Evolutionary conservation across 208 protist genomes (phyloP), one percentile per base, ranked within the genome.

Genomic region (Leptomonas pyrrhocoris): DNA sequence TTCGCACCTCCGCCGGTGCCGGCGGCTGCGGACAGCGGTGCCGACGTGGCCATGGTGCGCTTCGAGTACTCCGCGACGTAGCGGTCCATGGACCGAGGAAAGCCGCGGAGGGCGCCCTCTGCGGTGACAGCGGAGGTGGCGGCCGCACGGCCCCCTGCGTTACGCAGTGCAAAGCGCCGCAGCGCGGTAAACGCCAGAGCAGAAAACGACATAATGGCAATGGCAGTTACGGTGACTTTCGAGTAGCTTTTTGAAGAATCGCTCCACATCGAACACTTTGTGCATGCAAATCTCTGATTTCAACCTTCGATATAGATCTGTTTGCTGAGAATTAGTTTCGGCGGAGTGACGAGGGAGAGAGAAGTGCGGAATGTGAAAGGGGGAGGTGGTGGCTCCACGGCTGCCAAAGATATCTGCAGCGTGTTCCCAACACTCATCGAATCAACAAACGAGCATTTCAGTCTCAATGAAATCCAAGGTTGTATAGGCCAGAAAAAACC

Each of bases 151-250:
- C 3, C 11, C 15, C 63, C 21, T 1, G 31, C 46, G n/a, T 31
- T 40, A 21, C 54, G 54, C 31, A 62, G 42, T 12, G 19, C 31
- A 16, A 21, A 12, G 28, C 62, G 64, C n/a, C 46, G 71, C 40
- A 49, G 55, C 27, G 46, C 25, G 23, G 46, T 40, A 46, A 50
- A 55, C 25, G 66, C 31, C 45, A 77, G 25, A 6, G 42, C 30
- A 27, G 60, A 63, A 46, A 65, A 12, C 8, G 55, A 42, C 54
- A 76, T 76, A 46, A 59, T 30, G 2, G 48, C 55, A 1, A 76
- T 3, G 23, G 58, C 46, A 51, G 46, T 25, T 25, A 36, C 34
- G 46, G 55, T 46, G n/a, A 56, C 42, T 61, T 38, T 63, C 12
- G 43, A 8, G 48, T 16, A 19, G 31, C 34, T 28, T 27, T 63